Conservation (phyloP, 169 alveolate genomes). For the Plasmodium reichenowi region DNA sequence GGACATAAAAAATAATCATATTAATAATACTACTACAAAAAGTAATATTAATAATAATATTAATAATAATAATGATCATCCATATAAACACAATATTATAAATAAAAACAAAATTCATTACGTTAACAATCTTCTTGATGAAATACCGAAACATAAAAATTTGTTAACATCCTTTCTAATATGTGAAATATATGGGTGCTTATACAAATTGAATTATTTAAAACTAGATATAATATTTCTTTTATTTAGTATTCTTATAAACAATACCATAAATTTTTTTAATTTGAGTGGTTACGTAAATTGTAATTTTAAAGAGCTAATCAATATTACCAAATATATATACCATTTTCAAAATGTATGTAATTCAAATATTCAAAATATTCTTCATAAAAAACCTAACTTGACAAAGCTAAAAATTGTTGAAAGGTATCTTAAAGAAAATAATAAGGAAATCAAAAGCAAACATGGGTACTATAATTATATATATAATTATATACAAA, state of each 20-base stretch:
- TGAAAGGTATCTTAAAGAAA: slow-evolving; percentile 33
- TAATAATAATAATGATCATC: neutral
- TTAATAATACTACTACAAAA: too few relatives aligned
- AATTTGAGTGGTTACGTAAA: slow-evolving; percentile 60
- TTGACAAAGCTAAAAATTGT: slow-evolving; percentile 12
- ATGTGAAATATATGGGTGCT: slow-evolving; percentile 57
- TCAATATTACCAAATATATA: slow-evolving; percentile 38
- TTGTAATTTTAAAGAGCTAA: slow-evolving; percentile 50
- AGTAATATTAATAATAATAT: neutral
- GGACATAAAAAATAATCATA: too few relatives aligned
- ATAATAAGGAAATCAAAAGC: slow-evolving; percentile 3
- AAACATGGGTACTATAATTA: slow-evolving; percentile 1
- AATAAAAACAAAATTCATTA: slow-evolving; percentile 30
- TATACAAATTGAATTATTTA: slow-evolving; percentile 43
- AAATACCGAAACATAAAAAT: slow-evolving; percentile 38
- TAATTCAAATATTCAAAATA: slow-evolving; percentile 41
- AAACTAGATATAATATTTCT: slow-evolving; percentile 30
- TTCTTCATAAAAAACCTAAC: slow-evolving; percentile 17
- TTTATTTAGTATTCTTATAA: slow-evolving; percentile 32
- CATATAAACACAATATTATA: neutral
- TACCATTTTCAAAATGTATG: slow-evolving; percentile 55
- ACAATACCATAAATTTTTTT: slow-evolving; percentile 42
- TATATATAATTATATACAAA: slow-evolving; percentile 40
- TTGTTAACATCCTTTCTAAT: slow-evolving; percentile 24
- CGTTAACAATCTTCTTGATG: slow-evolving; percentile 42